Percentiles rank a stretch among this genome's conserved stretches.
Evolutionary conservation across 2,329 filamentous ascomycete genomes (phyloP).

Genomic region (Phoma sp.): DNA sequence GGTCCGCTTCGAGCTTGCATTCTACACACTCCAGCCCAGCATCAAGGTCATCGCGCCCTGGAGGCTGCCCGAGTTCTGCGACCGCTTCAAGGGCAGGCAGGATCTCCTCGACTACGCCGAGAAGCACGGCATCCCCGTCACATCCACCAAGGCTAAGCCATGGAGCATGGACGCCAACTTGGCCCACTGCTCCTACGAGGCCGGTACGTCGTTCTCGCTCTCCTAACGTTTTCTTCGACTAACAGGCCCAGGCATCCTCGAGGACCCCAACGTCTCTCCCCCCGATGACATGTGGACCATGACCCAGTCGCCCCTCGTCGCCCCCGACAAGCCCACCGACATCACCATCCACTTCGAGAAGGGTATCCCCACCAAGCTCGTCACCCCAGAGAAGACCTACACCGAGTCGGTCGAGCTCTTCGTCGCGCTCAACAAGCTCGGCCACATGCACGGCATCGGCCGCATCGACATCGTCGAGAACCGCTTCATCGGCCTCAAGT

Average conservation of each 20-base stretch:
- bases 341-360: conserved; percentile 75
- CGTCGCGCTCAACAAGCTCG: conserved; percentile 73
- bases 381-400: conserved; percentile 62
- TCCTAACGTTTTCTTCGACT: background rate
- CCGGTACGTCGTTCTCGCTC: conserved; percentile 53
- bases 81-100: conserved; percentile 72
- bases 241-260: conserved; percentile 58
- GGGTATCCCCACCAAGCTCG: conserved; percentile 74
- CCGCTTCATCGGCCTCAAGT: conserved; percentile 80
- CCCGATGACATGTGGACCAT: conserved; percentile 83
- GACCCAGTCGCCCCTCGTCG: conserved; percentile 70
- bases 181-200: conserved; percentile 81
- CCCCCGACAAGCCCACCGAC: conserved; percentile 73
- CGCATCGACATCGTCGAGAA: conserved; percentile 85
- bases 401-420: conserved; percentile 77
- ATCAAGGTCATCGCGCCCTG: conserved; percentile 79
- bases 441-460: conserved; percentile 74
- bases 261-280: conserved; percentile 68
- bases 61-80: conserved; percentile 72
- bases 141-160: conserved; percentile 72
- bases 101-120: conserved; percentile 76
- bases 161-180: conserved; percentile 66
- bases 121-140: conserved; percentile 71
- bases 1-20: conserved; percentile 69
- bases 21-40: conserved; percentile 66